Base-by-base conservation (phyloP, 2,329 filamentous ascomycete genomes). In the Aaosphaeria arxii region DNA sequence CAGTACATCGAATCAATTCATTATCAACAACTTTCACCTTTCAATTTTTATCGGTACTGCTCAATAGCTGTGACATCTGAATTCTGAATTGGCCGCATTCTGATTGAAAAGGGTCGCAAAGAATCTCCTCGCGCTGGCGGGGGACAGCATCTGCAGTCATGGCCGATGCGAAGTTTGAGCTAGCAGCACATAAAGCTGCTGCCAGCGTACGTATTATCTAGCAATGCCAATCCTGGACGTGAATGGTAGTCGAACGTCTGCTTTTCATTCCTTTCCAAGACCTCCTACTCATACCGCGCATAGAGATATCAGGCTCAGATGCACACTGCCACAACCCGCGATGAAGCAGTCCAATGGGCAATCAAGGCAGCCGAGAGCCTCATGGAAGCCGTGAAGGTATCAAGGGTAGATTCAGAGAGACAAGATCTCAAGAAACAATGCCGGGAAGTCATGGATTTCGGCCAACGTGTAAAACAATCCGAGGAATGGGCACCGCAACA, bases 321-420 rank as follows among this genome's bases (percentile, higher is more conserved):
- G 58, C 69, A 74, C 50, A 64, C 68, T 51, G 74, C 81, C 35
- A 64, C 67, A 28, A 80, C 77, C 42, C 79, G 81, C 55, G 72
- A 80, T 56, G 83, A 85, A 57, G 90, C 89, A 40, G 77, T 96
- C 47, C 75, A 84, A 44, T 81, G 88, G 66, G 86, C 89, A 43
- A 89, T 96, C 62, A 76, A 79, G 54, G 88, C 88, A 4, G 87
- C 85, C 24, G 90, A 96, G 66, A 75, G 87, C 44, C 91, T 94
- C 58, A 89, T 96, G 84, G 82, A 83, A 61, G 89, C 89, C 2
- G 75, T 89, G 45, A 77, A 76, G 50, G 74, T 88, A 50, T 80
- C 85, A 5, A 70, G 75, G n/a, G 77, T 73, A 44, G 72, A 81
- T n/a, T 67, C 71, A 4, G 86, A 95, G 48, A 89, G 83, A 57